phyloP scores from a whole-genome alignment of 805 yeast genomes.

The Cyberlindnera americana region DNA sequence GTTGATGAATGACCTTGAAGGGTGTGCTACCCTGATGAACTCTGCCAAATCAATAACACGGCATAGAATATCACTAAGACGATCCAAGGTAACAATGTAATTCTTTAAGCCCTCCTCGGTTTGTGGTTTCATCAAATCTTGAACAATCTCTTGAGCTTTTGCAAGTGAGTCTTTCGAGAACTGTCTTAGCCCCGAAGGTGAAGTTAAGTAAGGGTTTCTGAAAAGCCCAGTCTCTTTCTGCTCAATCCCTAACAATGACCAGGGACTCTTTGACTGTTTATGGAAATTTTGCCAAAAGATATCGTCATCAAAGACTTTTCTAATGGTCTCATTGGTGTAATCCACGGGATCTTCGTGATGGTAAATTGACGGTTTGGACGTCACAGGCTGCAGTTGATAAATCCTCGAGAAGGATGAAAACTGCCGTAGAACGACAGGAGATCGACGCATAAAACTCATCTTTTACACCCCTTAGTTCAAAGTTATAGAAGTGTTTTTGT shows the following conservation, averaged over 20 bases:
- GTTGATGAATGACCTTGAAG: slow-evolving; percentile 60
- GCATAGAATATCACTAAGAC: slow-evolving; percentile 83
- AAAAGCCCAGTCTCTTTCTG: slow-evolving; percentile 61
- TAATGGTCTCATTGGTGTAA: slow-evolving; percentile 29
- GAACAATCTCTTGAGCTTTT: slow-evolving; percentile 61
- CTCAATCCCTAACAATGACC: slow-evolving; percentile 12
- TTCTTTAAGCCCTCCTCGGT: slow-evolving; percentile 40
- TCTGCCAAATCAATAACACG: slow-evolving; percentile 93
- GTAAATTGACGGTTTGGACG: neutral
- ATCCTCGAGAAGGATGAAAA: neutral
- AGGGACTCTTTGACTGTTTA: slow-evolving; percentile 4
- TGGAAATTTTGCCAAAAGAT: slow-evolving; percentile 53
- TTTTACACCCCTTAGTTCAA: too few relatives aligned
- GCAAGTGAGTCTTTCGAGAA: slow-evolving; percentile 65
- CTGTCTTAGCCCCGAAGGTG: slow-evolving; percentile 65
- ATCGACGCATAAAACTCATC: neutral
- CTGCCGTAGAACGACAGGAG: slow-evolving; percentile 2
- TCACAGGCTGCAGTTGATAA: too few relatives aligned
- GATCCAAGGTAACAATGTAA: slow-evolving; percentile 69
- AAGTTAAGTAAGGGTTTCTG: slow-evolving; percentile 61
- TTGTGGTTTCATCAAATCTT: slow-evolving; percentile 47
- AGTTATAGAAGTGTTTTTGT: neutral
- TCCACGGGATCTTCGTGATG: slow-evolving; percentile 7
- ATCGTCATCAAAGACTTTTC: slow-evolving; percentile 58
- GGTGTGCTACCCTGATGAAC: slow-evolving; percentile 86